Evolutionary conservation across 2,329 filamentous ascomycete genomes (phyloP).

Genomic region (Hypoxylon sp.): DNA sequence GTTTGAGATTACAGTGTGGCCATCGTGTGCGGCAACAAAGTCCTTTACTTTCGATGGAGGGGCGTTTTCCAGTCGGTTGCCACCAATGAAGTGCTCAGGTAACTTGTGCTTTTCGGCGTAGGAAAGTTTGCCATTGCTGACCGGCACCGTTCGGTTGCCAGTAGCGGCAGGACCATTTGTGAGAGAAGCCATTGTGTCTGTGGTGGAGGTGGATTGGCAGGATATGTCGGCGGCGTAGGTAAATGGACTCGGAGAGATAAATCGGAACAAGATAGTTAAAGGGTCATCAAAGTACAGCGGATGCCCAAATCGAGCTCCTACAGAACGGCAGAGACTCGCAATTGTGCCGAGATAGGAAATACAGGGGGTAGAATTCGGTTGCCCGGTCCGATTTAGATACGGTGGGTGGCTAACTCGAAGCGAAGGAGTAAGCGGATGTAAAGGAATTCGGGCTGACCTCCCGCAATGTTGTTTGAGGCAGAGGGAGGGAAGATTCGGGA

Average conservation of each 20-base stretch:
- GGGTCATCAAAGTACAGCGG: conserved; percentile 48
- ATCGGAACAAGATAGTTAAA: conserved; percentile 44
- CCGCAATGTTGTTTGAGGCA: conserved; percentile 20
- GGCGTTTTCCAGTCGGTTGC: conserved; percentile 87
- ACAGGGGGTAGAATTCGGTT: conserved; percentile 23
- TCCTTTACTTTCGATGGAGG: conserved; percentile 91
- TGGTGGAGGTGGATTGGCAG: conserved; percentile 23
- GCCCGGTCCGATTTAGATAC: conserved; percentile 24
- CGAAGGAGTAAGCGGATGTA: conserved; percentile 17
- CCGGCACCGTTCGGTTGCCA: conserved; percentile 63
- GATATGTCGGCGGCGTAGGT: conserved; percentile 34
- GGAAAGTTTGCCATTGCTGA: conserved; percentile 70
- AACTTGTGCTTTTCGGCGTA: conserved; percentile 86
- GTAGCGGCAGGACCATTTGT: conserved; percentile 50
- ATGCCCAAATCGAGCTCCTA: conserved; percentile 47
- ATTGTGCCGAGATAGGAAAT: conserved; percentile 34
- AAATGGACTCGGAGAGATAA: conserved; percentile 26
- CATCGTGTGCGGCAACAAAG: conserved; percentile 89
- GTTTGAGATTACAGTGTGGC: conserved; percentile 98
- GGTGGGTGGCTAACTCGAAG: conserved; percentile 25
- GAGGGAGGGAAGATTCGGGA: not conserved
- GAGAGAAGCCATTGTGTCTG: conserved; percentile 44
- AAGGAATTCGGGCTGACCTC: conserved; percentile 32
- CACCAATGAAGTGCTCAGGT: conserved; percentile 95
- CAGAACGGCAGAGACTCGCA: conserved; percentile 44